phyloP scores from a whole-genome alignment of 805 yeast genomes.

The Suhomyces xylopsoci region DNA sequence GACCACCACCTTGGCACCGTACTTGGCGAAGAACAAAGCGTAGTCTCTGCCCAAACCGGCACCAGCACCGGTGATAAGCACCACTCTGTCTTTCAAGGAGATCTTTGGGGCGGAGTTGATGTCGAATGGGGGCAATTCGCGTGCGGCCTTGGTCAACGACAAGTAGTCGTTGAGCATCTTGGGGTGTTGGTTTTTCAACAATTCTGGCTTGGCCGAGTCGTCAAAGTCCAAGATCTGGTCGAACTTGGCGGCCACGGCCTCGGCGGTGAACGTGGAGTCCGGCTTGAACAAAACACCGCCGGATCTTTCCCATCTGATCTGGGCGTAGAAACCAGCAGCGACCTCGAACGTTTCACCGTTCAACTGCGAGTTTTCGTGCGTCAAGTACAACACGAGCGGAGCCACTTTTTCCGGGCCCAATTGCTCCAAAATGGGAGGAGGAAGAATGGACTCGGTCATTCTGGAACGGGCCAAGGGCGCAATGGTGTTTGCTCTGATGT shows the following conservation, averaged over 20 bases:
- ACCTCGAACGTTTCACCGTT: constrained; percentile 82
- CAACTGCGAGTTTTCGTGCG: constrained; percentile 59
- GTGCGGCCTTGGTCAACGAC: constrained; percentile 51
- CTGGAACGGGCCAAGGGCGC: constrained; percentile 95
- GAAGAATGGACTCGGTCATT: constrained; percentile 90
- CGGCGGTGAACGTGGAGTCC: constrained; percentile 75
- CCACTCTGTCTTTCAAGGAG: constrained; percentile 78
- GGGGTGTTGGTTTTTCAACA: constrained; percentile 63
- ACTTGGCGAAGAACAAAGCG: constrained; percentile 78
- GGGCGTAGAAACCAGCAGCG: constrained; percentile 92
- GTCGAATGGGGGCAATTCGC: constrained; percentile 51
- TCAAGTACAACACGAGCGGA: constrained; percentile 81
- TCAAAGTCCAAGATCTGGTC: constrained; percentile 61
- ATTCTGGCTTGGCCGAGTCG: constrained; percentile 49
- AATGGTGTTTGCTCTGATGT: constrained; percentile 80
- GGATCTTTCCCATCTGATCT: constrained; percentile 92
- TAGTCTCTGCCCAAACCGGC: constrained; percentile 91
- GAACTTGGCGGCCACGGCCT: constrained; percentile 70
- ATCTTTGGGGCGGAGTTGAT: constrained; percentile 39
- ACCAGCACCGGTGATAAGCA: constrained; percentile 92
- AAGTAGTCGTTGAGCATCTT: constrained; percentile 67
- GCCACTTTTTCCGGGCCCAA: constrained; percentile 85
- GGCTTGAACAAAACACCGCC: constrained; percentile 83
- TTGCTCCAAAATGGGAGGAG: constrained; percentile 77
- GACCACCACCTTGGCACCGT: constrained; percentile 93